Percentiles rank a stretch among this genome's conserved stretches.
phyloP scores from a whole-genome alignment of 148 eudicot species.

The Rhododendron ovatum region DNA sequence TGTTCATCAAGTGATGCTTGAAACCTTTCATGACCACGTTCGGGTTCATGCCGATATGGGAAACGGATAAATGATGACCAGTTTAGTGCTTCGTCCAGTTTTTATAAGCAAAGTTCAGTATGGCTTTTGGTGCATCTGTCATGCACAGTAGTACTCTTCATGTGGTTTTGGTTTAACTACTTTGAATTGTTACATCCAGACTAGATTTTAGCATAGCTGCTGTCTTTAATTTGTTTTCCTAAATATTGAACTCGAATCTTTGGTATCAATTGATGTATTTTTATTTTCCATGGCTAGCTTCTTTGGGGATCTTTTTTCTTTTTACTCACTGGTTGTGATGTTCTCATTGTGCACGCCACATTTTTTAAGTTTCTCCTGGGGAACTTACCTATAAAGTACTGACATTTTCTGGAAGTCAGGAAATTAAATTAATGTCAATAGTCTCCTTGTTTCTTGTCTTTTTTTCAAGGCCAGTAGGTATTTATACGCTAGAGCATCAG shows the following conservation, averaged over 20 bases:
- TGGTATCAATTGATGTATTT: neutral
- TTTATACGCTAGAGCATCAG: constrained; percentile 80
- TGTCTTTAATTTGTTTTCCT: no score
- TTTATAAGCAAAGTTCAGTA: neutral
- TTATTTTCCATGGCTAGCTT: neutral
- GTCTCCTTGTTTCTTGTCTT: neutral
- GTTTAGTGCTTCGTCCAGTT: neutral
- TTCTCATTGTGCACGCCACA: neutral
- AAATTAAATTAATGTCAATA: neutral
- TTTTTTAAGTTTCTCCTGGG: neutral
- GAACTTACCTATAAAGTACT: neutral
- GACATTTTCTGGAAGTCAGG: neutral
- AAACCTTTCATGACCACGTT: neutral
- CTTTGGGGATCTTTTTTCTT: neutral
- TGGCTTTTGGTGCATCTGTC: neutral
- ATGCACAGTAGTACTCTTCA: neutral
- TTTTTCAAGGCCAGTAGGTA: constrained; percentile 81
- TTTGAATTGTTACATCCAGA: neutral
- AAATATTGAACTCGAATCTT: neutral
- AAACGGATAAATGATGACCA: neutral
- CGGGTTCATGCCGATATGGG: neutral
- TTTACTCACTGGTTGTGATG: neutral
- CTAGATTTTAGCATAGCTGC: neutral
- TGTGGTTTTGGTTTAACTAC: neutral
- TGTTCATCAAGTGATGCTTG: neutral